phyloP scores from a whole-genome alignment of 2,329 filamentous ascomycete genomes.

The Hymenoscyphus fraxineus region DNA sequence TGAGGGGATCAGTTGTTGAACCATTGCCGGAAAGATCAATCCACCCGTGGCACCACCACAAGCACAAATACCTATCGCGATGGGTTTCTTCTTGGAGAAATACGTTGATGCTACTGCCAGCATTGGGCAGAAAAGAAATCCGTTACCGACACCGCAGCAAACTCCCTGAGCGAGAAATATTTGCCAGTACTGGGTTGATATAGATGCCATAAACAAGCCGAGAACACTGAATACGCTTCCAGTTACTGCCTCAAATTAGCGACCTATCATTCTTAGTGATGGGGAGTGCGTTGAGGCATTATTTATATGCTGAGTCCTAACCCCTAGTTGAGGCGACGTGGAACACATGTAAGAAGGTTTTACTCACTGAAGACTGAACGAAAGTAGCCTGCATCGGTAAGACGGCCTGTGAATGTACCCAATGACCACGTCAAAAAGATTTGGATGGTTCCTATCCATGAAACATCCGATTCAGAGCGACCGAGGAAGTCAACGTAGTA shows the following conservation, averaged over 20 bases:
- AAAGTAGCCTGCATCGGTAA: slow-evolving; percentile 36
- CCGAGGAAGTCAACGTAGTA: slow-evolving; percentile 37
- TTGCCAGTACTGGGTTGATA: slow-evolving; percentile 41
- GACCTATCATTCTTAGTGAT: not conserved
- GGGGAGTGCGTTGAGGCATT: slow-evolving; percentile 11
- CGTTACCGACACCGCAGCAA: slow-evolving; percentile 40
- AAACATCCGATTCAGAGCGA: slow-evolving; percentile 36
- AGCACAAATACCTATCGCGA: slow-evolving; percentile 39
- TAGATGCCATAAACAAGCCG: slow-evolving; percentile 40
- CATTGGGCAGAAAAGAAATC: slow-evolving; percentile 40
- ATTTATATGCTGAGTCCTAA: too few species aligned
- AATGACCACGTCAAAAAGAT: slow-evolving; percentile 39
- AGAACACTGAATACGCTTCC: slow-evolving; percentile 17
- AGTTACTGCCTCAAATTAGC: not conserved
- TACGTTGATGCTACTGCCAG: slow-evolving; percentile 41
- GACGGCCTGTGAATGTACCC: slow-evolving; percentile 36
- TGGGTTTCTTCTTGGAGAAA: slow-evolving; percentile 38
- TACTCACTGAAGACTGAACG: slow-evolving; percentile 25
- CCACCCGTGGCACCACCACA: slow-evolving; percentile 40
- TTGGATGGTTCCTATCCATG: slow-evolving; percentile 42
- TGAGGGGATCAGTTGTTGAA: slow-evolving; percentile 39
- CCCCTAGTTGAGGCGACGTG: too few species aligned
- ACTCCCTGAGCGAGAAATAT: slow-evolving; percentile 43
- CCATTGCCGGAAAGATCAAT: slow-evolving; percentile 43
- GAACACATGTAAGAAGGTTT: slow-evolving; percentile 22